Evolutionary conservation across 2,329 filamentous ascomycete species (phyloP).

Genomic region (Penicillium sp.): DNA sequence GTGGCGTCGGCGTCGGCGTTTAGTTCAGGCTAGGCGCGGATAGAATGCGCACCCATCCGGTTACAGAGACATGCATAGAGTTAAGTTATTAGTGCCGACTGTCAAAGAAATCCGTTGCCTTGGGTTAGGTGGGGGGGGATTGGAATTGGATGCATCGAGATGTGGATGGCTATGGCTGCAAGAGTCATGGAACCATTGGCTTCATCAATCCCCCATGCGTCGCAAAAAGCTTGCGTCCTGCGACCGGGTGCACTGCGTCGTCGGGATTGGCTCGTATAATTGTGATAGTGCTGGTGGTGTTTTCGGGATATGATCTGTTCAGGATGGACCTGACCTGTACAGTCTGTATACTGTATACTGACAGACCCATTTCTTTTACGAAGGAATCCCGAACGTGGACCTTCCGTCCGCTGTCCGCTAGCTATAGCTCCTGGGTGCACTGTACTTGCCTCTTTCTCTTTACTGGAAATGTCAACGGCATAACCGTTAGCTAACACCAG

Average conservation of each 20-base stretch:
- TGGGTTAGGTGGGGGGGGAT: neutral
- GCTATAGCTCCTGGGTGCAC: neutral
- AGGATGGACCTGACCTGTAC: neutral
- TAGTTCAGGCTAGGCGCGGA: conserved; percentile 4
- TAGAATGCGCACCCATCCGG: neutral
- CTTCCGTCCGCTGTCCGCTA: neutral
- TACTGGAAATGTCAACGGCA: neutral
- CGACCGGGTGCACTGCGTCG: neutral
- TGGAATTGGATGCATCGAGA: conserved; percentile 1
- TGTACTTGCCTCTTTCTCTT: conserved; percentile 1
- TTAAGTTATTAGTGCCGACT: neutral
- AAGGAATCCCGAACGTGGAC: conserved; percentile 2
- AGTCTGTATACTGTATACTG: no score
- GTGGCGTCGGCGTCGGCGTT: no score
- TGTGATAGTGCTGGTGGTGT: conserved; percentile 3
- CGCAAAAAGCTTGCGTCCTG: conserved; percentile 14
- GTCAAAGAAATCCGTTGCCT: neutral
- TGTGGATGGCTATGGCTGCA: conserved; percentile 8
- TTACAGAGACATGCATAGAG: conserved; percentile 1
- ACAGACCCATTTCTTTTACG: neutral
- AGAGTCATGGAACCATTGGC: conserved; percentile 14
- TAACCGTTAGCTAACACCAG: neutral
- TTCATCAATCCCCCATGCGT: conserved; percentile 14
- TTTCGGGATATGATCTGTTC: neutral
- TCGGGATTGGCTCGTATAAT: conserved; percentile 2